A percentile compares a stretch with the other conserved stretches of the same genome.
These are phyloP conservation scores for Chlorociboria aeruginascens DNA, from an alignment of 495 filamentous ascomycete species.

Conservation along the genomic window DNA sequence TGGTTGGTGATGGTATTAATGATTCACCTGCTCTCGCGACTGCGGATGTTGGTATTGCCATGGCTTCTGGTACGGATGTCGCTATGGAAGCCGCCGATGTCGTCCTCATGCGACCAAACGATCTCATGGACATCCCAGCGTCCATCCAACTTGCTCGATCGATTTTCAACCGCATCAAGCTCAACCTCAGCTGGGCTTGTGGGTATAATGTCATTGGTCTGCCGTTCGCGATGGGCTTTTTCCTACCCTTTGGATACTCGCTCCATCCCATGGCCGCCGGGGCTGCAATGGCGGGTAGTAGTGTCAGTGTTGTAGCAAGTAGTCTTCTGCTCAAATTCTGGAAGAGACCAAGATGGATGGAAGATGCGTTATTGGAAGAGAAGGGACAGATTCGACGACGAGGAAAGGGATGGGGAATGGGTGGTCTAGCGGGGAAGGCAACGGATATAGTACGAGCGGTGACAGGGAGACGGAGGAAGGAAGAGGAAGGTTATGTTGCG, in stretches of 20 bases:
- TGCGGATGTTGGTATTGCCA: slow-evolving; percentile 83
- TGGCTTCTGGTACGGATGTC: slow-evolving; percentile 87
- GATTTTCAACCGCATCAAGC: slow-evolving; percentile 87
- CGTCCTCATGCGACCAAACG: slow-evolving; percentile 85
- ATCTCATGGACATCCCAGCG: slow-evolving; percentile 84
- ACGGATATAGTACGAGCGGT: slow-evolving; percentile 25
- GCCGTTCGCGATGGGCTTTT: slow-evolving; percentile 92
- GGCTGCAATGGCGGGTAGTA: slow-evolving; percentile 84
- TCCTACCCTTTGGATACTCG: slow-evolving; percentile 78
- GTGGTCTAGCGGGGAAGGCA: slow-evolving; percentile 26
- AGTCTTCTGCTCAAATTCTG: slow-evolving; percentile 79
- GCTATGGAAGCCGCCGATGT: slow-evolving; percentile 97
- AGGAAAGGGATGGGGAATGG: slow-evolving; percentile 34
- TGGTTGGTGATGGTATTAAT: slow-evolving; percentile 99
- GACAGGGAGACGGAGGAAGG: slow-evolving; percentile 25
- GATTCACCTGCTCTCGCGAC: slow-evolving; percentile 94
- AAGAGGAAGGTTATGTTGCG: slow-evolving; percentile 47
- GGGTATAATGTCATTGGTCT: slow-evolving; percentile 86
- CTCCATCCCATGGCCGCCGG: slow-evolving; percentile 92
- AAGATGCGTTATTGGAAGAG: slow-evolving; percentile 51
- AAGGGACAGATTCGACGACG: slow-evolving; percentile 28
- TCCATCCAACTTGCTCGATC: slow-evolving; percentile 67
- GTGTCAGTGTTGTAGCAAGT: slow-evolving; percentile 79
- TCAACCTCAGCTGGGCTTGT: slow-evolving; percentile 87
- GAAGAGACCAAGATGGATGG: slow-evolving; percentile 84